A percentile compares a stretch with the other conserved stretches of the same genome.
Evolutionary conservation across 2,329 filamentous ascomycete species (phyloP).

Genomic region (Tolypocladium cylindrosporum): DNA sequence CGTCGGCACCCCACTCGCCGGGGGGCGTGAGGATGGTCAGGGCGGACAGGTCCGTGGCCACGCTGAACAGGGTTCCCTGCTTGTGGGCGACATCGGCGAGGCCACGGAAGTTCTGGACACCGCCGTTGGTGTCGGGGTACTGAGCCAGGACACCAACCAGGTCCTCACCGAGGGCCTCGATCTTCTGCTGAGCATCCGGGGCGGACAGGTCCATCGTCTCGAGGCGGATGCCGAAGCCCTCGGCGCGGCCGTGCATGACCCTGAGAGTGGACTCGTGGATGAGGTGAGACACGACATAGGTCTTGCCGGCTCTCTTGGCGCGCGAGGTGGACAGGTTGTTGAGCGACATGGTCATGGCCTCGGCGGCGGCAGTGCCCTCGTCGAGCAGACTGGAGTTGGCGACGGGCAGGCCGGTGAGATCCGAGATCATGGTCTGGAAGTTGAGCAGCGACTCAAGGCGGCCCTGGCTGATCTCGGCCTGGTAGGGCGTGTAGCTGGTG

Average conservation of each 20-base stretch:
- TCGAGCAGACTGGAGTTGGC: constrained; percentile 87
- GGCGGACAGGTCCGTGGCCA: constrained; percentile 81
- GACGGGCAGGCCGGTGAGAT: constrained; percentile 78
- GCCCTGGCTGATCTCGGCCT: constrained; percentile 94
- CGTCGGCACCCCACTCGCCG: constrained; percentile 89
- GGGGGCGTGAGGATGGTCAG: constrained; percentile 81
- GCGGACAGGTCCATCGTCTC: constrained; percentile 62
- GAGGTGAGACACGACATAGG: constrained; percentile 72
- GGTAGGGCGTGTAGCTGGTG: constrained; percentile 95
- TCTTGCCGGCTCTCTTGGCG: constrained; percentile 66
- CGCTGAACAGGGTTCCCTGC: constrained; percentile 70
- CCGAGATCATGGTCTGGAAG: constrained; percentile 87
- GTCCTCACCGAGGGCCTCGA: constrained; percentile 69
- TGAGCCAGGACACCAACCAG: constrained; percentile 87
- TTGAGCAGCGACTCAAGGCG: constrained; percentile 86
- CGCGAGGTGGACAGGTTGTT: constrained; percentile 62
- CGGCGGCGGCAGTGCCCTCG: constrained; percentile 83
- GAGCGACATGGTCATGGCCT: constrained; percentile 90
- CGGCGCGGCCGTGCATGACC: constrained; percentile 74
- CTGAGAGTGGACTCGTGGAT: constrained; percentile 80
- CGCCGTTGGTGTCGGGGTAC: constrained; percentile 84
- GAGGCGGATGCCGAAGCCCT: constrained; percentile 84
- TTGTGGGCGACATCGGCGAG: constrained; percentile 72
- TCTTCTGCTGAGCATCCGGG: constrained; percentile 46
- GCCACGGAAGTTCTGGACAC: constrained; percentile 62